A percentile compares a stretch with the other conserved stretches of the same genome.
Conservation (phyloP, 306 rosid genomes). For the Trifolium dubium region DNA sequence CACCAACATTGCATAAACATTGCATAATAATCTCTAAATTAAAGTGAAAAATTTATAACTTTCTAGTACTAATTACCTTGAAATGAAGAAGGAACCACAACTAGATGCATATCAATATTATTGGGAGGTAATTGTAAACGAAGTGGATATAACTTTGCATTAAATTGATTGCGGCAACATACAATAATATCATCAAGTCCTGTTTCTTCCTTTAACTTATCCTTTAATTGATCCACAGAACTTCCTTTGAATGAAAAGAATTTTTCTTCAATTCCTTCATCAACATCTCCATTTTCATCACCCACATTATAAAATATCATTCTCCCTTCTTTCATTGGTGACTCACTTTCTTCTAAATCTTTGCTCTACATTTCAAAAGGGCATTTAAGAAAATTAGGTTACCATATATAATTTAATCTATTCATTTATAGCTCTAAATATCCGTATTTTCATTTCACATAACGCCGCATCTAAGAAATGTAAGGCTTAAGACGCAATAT, state of each 20-base stretch:
- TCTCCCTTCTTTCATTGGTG: slow-evolving; percentile 63
- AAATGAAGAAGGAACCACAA: slow-evolving; percentile 56
- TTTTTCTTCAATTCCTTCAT: slow-evolving; percentile 39
- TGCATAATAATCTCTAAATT: not conserved
- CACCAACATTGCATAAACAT: too few species aligned
- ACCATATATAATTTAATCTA: not conserved
- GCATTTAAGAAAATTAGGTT: not conserved
- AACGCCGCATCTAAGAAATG: not conserved
- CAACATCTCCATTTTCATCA: slow-evolving; percentile 53
- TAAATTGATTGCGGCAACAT: slow-evolving; percentile 73
- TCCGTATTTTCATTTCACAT: not conserved
- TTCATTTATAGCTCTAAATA: not conserved
- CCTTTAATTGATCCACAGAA: slow-evolving; percentile 56
- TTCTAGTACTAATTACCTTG: not conserved
- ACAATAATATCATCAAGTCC: slow-evolving; percentile 54
- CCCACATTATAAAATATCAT: slow-evolving; percentile 58
- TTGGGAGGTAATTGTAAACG: slow-evolving; percentile 88
- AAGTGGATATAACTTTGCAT: slow-evolving; percentile 67
- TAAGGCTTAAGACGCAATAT: not conserved
- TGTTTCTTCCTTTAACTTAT: slow-evolving; percentile 56
- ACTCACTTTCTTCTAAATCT: not conserved
- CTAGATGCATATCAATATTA: slow-evolving; percentile 66
- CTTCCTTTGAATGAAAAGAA: slow-evolving; percentile 67
- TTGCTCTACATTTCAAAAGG: slow-evolving; percentile 17
- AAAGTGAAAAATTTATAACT: not conserved